These are phyloP conservation scores for Citeromyces nyonsensis DNA, from an alignment of 805 yeast genomes.

Conservation along the genomic window DNA sequence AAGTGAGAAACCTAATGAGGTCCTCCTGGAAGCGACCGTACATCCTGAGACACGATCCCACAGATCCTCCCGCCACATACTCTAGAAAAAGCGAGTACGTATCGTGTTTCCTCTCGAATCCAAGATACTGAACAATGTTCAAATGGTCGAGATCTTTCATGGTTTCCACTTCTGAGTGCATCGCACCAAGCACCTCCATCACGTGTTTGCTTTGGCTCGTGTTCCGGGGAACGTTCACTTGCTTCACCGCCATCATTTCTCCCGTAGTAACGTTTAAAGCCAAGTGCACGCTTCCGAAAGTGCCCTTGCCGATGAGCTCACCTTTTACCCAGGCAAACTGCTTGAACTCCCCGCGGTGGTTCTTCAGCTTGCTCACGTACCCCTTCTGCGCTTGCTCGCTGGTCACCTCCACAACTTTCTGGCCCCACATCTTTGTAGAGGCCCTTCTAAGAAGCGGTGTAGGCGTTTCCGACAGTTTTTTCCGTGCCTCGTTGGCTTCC, in stretches of 20 bases:
- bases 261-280: constrained; percentile 94
- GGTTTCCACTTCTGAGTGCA: constrained; percentile 83
- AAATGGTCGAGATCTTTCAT: constrained; percentile 88
- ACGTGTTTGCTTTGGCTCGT: constrained; percentile 25
- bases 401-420: constrained; percentile 79
- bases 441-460: constrained; percentile 40
- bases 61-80: constrained; percentile 96
- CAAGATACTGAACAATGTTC: constrained; percentile 91
- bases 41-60: constrained; percentile 68
- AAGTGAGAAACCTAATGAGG: constrained; percentile 54
- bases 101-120: constrained; percentile 66
- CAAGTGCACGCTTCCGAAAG: constrained; percentile 86
- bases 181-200: constrained; percentile 59
- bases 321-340: constrained; percentile 98
- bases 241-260: constrained; percentile 97
- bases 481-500: constrained; percentile 64
- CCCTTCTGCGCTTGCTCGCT: constrained; percentile 50
- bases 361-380: constrained; percentile 49
- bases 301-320: constrained; percentile 90
- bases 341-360: constrained; percentile 50
- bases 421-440: constrained; percentile 97
- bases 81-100: constrained; percentile 82
- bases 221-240: constrained; percentile 52
- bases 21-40: constrained; percentile 79
- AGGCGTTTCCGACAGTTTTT: constrained; percentile 13